Evolutionary conservation across 2,329 filamentous ascomycete species (phyloP).

Genomic region (Sordariomycetes sp.): DNA sequence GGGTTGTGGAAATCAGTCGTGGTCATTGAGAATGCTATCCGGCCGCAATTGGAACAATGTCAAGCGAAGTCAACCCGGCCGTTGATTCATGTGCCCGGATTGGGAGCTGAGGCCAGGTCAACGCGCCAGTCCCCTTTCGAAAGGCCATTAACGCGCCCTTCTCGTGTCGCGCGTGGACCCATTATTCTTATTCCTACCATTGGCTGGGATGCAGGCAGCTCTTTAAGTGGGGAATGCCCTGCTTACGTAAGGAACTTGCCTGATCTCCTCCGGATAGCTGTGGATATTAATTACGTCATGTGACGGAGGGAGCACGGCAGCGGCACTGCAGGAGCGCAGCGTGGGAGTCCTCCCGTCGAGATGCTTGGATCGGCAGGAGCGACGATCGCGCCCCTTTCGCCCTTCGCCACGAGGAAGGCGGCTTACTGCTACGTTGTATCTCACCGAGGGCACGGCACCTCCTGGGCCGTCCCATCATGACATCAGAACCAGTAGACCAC

Average conservation of each 20-base stretch:
- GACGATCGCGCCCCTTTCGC: no score
- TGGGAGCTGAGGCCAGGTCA: background rate
- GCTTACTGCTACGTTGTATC: no score
- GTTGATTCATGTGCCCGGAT: background rate
- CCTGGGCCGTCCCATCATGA: no score
- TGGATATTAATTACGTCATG: background rate
- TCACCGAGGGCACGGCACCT: no score
- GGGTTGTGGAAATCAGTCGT: background rate
- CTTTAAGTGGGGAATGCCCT: background rate
- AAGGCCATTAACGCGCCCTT: conserved; percentile 1
- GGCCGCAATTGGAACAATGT: background rate
- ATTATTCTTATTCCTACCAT: background rate
- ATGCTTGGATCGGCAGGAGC: no score
- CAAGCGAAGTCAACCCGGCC: background rate
- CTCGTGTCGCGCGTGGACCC: conserved; percentile 2
- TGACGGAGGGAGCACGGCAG: background rate
- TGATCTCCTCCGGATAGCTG: background rate
- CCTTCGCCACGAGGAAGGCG: no score
- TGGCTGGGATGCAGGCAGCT: background rate
- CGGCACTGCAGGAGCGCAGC: no score
- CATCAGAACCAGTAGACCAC: no score
- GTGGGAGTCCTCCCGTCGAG: background rate
- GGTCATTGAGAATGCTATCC: background rate
- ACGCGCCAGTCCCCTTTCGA: background rate
- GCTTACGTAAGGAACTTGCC: background rate